Percentiles rank a stretch among this genome's conserved stretches.
Evolutionary conservation across 2,329 filamentous ascomycete genomes (phyloP).

Genomic region (Cadophora luteo-olivacea): DNA sequence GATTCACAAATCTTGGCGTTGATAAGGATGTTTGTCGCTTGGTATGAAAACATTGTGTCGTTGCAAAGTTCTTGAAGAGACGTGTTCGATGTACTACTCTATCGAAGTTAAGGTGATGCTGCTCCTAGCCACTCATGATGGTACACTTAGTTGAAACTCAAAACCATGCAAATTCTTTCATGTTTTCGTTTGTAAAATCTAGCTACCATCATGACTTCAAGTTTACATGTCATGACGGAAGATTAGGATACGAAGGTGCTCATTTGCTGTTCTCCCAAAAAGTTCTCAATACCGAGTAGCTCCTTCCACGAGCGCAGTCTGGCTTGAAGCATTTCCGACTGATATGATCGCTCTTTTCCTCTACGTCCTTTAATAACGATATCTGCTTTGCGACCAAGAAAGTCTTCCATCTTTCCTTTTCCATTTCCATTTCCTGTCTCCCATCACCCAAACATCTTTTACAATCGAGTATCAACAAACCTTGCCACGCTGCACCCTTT

Average conservation of each 20-base stretch:
- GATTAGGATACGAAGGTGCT: neutral
- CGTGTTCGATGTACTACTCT: no score
- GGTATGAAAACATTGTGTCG: neutral
- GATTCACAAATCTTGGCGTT: slow-evolving; percentile 4
- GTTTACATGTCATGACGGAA: neutral
- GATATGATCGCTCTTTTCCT: neutral
- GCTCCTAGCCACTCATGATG: neutral
- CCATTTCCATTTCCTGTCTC: no score
- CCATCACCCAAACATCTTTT: neutral
- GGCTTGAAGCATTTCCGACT: neutral
- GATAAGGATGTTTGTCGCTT: neutral
- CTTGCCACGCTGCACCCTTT: neutral
- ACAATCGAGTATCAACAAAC: neutral
- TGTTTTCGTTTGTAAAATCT: neutral
- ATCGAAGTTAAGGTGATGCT: no score
- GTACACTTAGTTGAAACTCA: neutral
- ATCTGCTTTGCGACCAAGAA: no score
- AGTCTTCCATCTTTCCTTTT: no score
- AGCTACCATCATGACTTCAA: neutral
- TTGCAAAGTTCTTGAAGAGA: neutral
- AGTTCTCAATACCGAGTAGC: no score
- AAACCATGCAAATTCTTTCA: neutral
- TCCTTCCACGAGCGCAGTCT: neutral
- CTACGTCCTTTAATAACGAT: no score
- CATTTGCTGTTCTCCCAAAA: neutral